Percentiles rank a stretch among this genome's conserved stretches.
Conservation (phyloP, 192 early-diverging fungal species). For the Podochytrium sp. region DNA sequence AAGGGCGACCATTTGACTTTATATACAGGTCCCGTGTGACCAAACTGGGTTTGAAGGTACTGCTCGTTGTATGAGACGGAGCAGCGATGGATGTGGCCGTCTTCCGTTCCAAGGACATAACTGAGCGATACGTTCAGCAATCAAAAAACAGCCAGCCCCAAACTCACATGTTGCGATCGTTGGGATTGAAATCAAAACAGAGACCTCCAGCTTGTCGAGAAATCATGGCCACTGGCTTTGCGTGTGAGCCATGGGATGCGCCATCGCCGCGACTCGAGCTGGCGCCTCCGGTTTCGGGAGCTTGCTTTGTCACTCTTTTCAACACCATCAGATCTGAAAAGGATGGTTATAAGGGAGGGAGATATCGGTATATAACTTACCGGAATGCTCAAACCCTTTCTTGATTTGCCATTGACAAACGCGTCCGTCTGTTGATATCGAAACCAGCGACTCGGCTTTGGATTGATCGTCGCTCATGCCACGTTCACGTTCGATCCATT, state of each 20-base stretch:
- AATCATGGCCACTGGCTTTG: conserved; percentile 52
- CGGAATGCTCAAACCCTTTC: conserved; percentile 59
- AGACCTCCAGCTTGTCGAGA: conserved; percentile 61
- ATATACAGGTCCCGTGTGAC: conserved; percentile 61
- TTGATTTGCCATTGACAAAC: conserved; percentile 61
- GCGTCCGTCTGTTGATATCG: conserved; percentile 61
- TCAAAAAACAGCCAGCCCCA: background rate
- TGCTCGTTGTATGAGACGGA: conserved; percentile 68
- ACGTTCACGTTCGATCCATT: conserved; percentile 61
- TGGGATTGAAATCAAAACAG: conserved; percentile 65
- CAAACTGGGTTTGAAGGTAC: conserved; percentile 57
- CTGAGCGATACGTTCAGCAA: conserved; percentile 17
- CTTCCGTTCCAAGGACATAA: conserved; percentile 65
- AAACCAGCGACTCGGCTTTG: conserved; percentile 53
- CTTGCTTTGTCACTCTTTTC: conserved; percentile 57
- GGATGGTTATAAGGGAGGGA: background rate
- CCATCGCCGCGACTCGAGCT: conserved; percentile 13
- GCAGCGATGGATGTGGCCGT: conserved; percentile 61
- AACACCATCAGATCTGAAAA: conserved; percentile 58
- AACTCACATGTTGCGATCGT: conserved; percentile 57
- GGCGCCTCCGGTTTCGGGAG: conserved; percentile 23
- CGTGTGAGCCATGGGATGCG: conserved; percentile 25
- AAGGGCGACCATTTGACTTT: conserved; percentile 63
- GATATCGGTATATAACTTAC: conserved; percentile 34
- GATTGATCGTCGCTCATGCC: conserved; percentile 55